phyloP scores from a whole-genome alignment of 192 early-diverging fungal species.

The Chytriomyces sp. region DNA sequence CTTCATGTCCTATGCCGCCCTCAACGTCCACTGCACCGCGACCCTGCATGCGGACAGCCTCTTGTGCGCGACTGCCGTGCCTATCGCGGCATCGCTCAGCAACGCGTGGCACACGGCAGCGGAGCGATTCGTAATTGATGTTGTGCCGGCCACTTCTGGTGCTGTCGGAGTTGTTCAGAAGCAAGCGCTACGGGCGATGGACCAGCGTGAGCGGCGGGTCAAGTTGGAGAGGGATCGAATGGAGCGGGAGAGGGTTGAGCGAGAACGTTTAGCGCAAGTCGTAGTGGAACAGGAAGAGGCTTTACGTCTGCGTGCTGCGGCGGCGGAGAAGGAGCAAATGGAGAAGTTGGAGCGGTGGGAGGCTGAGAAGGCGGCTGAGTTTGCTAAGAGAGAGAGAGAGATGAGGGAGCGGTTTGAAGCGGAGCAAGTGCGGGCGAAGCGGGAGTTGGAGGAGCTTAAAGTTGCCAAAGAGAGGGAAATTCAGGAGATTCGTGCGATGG shows the following conservation, averaged over 20 bases:
- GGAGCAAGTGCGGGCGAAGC: neutral
- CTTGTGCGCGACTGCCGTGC: constrained; percentile 28
- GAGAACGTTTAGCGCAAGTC: neutral
- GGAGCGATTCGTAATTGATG: constrained; percentile 30
- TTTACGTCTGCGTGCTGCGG: neutral
- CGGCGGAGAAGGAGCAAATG: neutral
- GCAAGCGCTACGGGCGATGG: neutral
- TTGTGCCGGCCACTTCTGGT: constrained; percentile 27
- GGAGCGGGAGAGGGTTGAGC: constrained; percentile 22
- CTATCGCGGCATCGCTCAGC: constrained; percentile 22
- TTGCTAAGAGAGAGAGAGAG: constrained; percentile 9
- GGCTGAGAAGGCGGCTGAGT: neutral
- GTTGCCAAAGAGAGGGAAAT: neutral
- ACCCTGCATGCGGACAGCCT: neutral
- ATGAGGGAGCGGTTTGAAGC: neutral
- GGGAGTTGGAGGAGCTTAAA: neutral
- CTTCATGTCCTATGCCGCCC: constrained; percentile 28
- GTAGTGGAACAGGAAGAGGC: constrained; percentile 1
- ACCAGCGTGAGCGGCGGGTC: neutral
- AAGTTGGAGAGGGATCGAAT: constrained; percentile 18
- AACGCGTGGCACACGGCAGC: constrained; percentile 34
- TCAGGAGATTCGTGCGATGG: no score
- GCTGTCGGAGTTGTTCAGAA: neutral
- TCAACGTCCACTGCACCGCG: constrained; percentile 33
- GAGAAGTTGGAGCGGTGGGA: neutral